These are phyloP conservation scores for Penicillium waksmanii DNA, from an alignment of 495 filamentous ascomycete species.

Conservation along the genomic window DNA sequence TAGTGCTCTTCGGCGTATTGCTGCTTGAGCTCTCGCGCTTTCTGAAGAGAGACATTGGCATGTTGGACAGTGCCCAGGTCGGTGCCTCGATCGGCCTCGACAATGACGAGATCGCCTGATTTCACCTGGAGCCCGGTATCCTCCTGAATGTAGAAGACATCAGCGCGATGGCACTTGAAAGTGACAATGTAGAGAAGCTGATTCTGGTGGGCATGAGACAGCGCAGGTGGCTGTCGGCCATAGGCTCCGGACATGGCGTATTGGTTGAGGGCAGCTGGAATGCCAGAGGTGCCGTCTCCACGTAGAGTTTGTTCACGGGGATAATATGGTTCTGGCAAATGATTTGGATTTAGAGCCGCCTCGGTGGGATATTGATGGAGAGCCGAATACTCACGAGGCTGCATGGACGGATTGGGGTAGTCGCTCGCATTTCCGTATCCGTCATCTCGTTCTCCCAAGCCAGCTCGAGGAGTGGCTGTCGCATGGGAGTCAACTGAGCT, in stretches of 20 bases:
- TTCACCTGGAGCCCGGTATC: slow-evolving; percentile 90
- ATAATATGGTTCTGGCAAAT: slow-evolving; percentile 52
- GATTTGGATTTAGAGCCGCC: not conserved
- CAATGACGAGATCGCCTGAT: slow-evolving; percentile 90
- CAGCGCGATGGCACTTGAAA: slow-evolving; percentile 92
- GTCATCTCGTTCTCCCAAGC: slow-evolving; percentile 44
- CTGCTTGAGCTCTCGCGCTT: slow-evolving; percentile 86
- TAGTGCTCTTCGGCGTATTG: slow-evolving; percentile 92
- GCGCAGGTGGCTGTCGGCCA: slow-evolving; percentile 60
- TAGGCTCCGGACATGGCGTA: slow-evolving; percentile 57
- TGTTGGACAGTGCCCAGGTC: slow-evolving; percentile 92
- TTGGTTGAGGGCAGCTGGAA: slow-evolving; percentile 52
- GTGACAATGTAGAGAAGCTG: slow-evolving; percentile 90
- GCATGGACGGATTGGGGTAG: slow-evolving; percentile 18
- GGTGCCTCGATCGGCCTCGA: slow-evolving; percentile 94
- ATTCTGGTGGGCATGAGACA: slow-evolving; percentile 72
- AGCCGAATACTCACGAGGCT: slow-evolving; percentile 16
- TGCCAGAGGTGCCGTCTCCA: slow-evolving; percentile 40
- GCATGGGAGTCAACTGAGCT: slow-evolving; percentile 61
- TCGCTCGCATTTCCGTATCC: slow-evolving; percentile 42
- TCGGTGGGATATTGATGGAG: not conserved
- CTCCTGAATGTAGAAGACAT: slow-evolving; percentile 96
- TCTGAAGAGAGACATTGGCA: slow-evolving; percentile 79
- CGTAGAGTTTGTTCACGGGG: slow-evolving; percentile 48
- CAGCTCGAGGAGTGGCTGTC: slow-evolving; percentile 31